Base-by-base conservation (phyloP, 768 basidiomycete species). In the Lentinula edodes region DNA sequence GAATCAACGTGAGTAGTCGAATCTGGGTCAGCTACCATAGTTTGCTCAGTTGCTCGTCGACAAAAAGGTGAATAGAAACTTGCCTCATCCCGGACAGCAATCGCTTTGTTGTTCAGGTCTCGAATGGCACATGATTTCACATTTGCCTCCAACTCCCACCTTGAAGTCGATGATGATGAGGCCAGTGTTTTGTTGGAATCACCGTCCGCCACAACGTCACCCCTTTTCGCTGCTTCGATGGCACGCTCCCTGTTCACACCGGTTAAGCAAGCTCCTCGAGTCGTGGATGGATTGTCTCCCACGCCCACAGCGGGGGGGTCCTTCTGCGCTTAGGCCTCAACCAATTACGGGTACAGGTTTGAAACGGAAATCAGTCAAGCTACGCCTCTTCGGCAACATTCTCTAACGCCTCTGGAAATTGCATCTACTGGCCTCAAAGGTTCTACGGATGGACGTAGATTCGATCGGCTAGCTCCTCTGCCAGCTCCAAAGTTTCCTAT, bases 361-460 rank as follows among this genome's bases (percentile, higher is more conserved):
- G 1, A 90, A 90, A 71, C 85, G 88, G 67, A 90, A 89, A 69
- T 85, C 86, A 5, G 77, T 41, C 76, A 75, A 58, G 75, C 76
- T 46, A 89, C 87, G 9, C 88, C 88, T 4, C 77, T 85, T 9
- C 81, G 81, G 18, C 77, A 76, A 13, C 79, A 81, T 39, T 76
- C 74, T 41, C 75, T 81, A 53, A 77, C 79, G 36, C 75, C 85
- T 63, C 74, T 83, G 62, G 69, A 83, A 72, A 65, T 87, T 72
- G 61, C 80, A 69, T 61, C 78, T 63, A 63, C 69, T 66, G 71
- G 75, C 50, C 63, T 73, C 61, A 68, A 78, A 16, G 66, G 74
- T 53, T 50, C 39, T n/a, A 16, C 20, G 5, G 48, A 51, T 7
- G 58, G 48, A 6, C 55, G 63, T 43, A 68, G 64, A 55, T 82